Evolutionary conservation across 2,329 filamentous ascomycete species (phyloP).

Genomic region (Sclerotinia nivalis): DNA sequence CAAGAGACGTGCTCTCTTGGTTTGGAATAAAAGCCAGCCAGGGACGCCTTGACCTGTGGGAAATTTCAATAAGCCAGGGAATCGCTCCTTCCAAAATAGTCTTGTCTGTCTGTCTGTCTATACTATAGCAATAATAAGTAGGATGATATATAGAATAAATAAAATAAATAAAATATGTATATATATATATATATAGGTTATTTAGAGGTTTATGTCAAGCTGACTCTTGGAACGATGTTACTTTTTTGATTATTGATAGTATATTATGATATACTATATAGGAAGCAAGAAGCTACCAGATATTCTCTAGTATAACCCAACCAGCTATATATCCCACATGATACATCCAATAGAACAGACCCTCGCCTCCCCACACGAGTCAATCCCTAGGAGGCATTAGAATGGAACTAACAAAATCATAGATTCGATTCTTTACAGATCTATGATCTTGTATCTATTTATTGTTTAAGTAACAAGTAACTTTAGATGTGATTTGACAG

Average conservation of each 20-base stretch:
- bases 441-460: background rate
- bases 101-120: background rate
- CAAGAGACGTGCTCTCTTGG: constrained; percentile 18
- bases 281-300: background rate
- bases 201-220: background rate
- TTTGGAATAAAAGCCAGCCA: constrained; percentile 15
- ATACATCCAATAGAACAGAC: background rate
- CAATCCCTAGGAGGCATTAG: background rate
- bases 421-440: background rate
- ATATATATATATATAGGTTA: too few species aligned
- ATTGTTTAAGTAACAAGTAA: background rate
- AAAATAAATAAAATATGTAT: too few species aligned
- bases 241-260: background rate
- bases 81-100: constrained; percentile 3
- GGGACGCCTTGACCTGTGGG: constrained; percentile 20
- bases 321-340: background rate
- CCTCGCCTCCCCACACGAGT: constrained; percentile 7
- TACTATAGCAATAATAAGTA: background rate
- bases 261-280: background rate
- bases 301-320: background rate
- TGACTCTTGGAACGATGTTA: background rate
- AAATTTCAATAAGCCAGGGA: constrained; percentile 20
- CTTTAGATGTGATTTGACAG: background rate
- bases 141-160: background rate
- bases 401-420: too few species aligned